Percentiles rank a stretch among this genome's conserved stretches.
These are phyloP conservation scores for Pezicula radicicola DNA, from an alignment of 2,329 filamentous ascomycete genomes.

Conservation along the genomic window DNA sequence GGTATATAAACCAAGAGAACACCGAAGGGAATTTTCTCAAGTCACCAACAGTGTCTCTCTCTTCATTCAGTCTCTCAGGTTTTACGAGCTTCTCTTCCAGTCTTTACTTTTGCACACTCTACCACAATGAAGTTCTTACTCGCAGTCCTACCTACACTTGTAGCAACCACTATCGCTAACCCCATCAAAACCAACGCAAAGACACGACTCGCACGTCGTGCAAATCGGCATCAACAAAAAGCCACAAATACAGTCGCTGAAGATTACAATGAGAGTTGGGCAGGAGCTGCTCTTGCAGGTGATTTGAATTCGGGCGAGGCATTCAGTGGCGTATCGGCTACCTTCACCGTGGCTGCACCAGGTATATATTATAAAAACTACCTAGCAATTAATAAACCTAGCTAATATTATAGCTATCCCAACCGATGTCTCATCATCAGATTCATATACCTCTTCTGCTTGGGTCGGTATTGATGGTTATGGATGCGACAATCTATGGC, in stretches of 20 bases:
- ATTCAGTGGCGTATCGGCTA: not conserved
- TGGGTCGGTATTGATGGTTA: not conserved
- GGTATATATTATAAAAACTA: too few species aligned
- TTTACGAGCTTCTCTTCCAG: too few species aligned
- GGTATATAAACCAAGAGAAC: too few species aligned
- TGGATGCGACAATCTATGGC: not conserved
- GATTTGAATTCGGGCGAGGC: not conserved
- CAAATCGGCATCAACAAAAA: not conserved
- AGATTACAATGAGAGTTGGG: not conserved
- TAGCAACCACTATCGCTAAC: not conserved
- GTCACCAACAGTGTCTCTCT: too few species aligned
- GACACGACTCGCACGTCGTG: not conserved
- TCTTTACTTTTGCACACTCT: not conserved
- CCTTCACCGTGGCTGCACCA: not conserved
- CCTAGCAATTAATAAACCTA: too few species aligned
- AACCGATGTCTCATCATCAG: not conserved
- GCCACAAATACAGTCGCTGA: not conserved
- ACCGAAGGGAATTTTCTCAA: too few species aligned
- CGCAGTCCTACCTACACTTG: not conserved
- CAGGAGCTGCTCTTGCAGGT: not conserved
- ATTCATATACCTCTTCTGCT: not conserved
- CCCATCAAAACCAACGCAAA: not conserved
- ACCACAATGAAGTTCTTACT: not conserved
- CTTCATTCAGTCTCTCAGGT: too few species aligned
- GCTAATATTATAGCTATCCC: not conserved